A percentile compares a stretch with the other conserved stretches of the same genome.
Conservation (phyloP, 345 rosid genomes). For the Microcos paniculata region DNA sequence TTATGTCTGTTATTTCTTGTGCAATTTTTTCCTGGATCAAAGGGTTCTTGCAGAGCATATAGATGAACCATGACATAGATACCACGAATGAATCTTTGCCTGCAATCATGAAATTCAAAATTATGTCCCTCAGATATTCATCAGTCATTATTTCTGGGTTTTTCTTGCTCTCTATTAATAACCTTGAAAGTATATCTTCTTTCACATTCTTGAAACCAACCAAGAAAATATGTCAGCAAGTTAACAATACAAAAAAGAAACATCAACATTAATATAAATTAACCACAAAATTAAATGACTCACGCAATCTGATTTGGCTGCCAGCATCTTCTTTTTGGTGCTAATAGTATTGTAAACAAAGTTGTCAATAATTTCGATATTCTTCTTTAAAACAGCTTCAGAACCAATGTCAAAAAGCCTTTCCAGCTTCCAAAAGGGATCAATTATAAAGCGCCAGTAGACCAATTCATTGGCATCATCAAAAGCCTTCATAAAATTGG, state of each 20-base stretch:
- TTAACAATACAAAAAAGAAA: too few relatives aligned
- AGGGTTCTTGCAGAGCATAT: constrained; percentile 74
- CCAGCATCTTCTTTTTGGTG: constrained; percentile 41
- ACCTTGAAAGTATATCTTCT: constrained; percentile 69
- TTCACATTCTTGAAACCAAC: too few relatives aligned
- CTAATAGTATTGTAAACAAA: constrained; percentile 50
- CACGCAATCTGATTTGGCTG: constrained; percentile 26
- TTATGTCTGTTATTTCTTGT: constrained; percentile 49
- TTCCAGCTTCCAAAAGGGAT: constrained; percentile 73
- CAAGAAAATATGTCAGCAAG: too few relatives aligned
- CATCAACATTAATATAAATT: too few relatives aligned
- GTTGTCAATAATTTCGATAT: constrained; percentile 41
- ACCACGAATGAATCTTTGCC: constrained; percentile 70
- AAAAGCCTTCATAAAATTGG: constrained; percentile 59
- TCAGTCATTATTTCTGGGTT: constrained; percentile 62
- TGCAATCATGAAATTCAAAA: constrained; percentile 64
- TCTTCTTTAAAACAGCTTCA: constrained; percentile 51
- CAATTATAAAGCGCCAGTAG: constrained; percentile 48
- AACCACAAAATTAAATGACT: constrained; percentile 15
- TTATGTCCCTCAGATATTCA: constrained; percentile 61
- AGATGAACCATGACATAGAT: constrained; percentile 71
- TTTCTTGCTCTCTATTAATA: constrained; percentile 55
- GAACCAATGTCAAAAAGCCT: constrained; percentile 48
- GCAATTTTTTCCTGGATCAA: constrained; percentile 62
- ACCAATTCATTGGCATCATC: constrained; percentile 59